Conservation (phyloP, 306 rosid species). For the Calophaca sinica region DNA sequence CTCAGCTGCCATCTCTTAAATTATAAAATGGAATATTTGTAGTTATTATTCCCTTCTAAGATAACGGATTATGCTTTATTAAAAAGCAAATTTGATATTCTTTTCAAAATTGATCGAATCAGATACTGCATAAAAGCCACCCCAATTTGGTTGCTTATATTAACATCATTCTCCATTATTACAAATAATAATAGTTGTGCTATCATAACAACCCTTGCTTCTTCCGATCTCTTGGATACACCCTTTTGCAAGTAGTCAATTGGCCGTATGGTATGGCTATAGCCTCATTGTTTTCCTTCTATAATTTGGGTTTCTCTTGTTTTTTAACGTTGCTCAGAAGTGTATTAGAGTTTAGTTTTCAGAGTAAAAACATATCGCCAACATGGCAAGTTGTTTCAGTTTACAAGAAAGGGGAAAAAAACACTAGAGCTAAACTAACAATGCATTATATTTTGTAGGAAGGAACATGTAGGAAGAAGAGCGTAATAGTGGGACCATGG, state of each 20-base stretch:
- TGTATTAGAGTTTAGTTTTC: background rate
- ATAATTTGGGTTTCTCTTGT: background rate
- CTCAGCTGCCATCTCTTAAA: background rate
- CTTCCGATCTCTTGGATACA: conserved; percentile 17
- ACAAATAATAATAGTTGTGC: background rate
- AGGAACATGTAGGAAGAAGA: conserved; percentile 50
- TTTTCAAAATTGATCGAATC: conserved; percentile 47
- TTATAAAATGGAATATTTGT: background rate
- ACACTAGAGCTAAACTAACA: background rate
- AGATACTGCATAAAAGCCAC: conserved; percentile 44
- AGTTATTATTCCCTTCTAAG: background rate
- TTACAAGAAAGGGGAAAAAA: background rate
- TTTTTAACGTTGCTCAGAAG: background rate
- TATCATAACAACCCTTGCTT: background rate
- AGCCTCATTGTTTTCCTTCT: background rate
- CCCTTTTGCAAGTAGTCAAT: conserved; percentile 3
- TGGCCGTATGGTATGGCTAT: conserved; percentile 43
- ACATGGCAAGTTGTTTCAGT: background rate
- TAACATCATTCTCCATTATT: conserved; percentile 4
- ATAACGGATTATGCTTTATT: background rate
- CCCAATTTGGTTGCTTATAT: conserved; percentile 37
- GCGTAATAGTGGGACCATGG: conserved; percentile 64
- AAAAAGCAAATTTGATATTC: conserved; percentile 35
- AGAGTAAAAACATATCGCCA: background rate
- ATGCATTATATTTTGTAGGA: conserved; percentile 37